Evolutionary conservation across 768 basidiomycete species (phyloP), one percentile per base, ranked within the genome.

Genomic region (Agaricus blazei): DNA sequence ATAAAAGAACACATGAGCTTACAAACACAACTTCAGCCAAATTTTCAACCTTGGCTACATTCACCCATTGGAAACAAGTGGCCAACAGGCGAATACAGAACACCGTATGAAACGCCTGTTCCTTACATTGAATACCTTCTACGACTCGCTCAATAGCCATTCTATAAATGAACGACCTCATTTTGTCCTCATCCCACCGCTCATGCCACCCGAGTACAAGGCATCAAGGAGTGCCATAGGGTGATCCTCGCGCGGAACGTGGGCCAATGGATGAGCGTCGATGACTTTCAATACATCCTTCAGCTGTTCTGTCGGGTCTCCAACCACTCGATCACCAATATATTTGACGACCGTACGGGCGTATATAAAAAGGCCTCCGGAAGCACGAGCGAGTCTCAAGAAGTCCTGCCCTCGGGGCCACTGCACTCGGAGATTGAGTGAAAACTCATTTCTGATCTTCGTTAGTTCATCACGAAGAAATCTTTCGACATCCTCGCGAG

Each of bases 211-310:
- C 19, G 34, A 7, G 11, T 59, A 59, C 9, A 59, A 54, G 9
- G 27, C 34, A 51, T 56, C 53, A 34, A 59, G 54, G 9, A 27
- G 26, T 24, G 48, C 49, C 49, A 59, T 49, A 11, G 57, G 57
- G 41, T 41, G 24, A 7, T 9, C 15, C 23, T 26, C 38, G 31
- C 38, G 23, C 26, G 15, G 6, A 4, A 12, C 9, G 6, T 5
- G 5, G 3, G 1, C 1, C 19, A 24, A 11, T 6, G 23, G 50
- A 34, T 34, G 34, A 2, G 7, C 23, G 23, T 51, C 40, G 12
- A 51, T 51, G 38, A 51, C 50, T 12, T 41, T 46, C 14, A 58
- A 41, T 19, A 55, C 50, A 40, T 27, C 37, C 28, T 41, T 27
- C 3, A 51, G 24, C 14, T 51, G 50, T 41, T 23, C 26, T 9